Evolutionary conservation across 768 basidiomycete species (phyloP).

Genomic region (Tremella fuciformis): DNA sequence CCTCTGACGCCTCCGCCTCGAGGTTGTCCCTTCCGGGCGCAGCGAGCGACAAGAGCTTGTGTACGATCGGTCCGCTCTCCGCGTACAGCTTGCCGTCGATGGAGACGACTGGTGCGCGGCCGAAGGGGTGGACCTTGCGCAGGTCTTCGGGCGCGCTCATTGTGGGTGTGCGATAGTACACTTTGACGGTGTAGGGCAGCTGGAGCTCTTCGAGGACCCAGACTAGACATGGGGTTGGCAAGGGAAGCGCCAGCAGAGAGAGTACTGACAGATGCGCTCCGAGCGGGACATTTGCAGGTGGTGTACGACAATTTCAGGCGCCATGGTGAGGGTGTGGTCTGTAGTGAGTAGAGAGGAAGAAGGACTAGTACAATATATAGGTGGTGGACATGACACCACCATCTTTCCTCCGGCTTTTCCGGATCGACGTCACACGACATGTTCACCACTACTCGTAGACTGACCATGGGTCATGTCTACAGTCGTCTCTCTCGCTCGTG

Average conservation of each 20-base stretch:
- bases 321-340: neutral
- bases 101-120: conserved; percentile 37
- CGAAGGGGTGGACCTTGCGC: conserved; percentile 36
- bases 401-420: too few species aligned
- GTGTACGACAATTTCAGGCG: conserved; percentile 39
- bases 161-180: conserved; percentile 31
- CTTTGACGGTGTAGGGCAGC: conserved; percentile 45
- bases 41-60: conserved; percentile 24
- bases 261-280: conserved; percentile 44
- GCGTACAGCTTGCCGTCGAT: conserved; percentile 28
- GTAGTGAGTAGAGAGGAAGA: too few species aligned
- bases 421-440: too few species aligned
- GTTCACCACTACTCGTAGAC: too few species aligned
- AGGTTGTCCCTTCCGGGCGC: neutral
- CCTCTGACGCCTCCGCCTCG: conserved; percentile 22
- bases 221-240: conserved; percentile 36
- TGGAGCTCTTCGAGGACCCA: conserved; percentile 47
- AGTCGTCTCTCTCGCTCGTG: too few species aligned
- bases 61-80: conserved; percentile 41
- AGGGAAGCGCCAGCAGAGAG: neutral
- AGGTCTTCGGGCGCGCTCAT: conserved; percentile 36
- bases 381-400: too few species aligned
- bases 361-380: too few species aligned
- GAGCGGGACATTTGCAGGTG: conserved; percentile 47
- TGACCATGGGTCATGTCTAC: too few species aligned